Evolutionary conservation across 2,329 filamentous ascomycete genomes (phyloP), one percentile per base, ranked within the genome.

Genomic region (Pseudogymnoascus sp.): DNA sequence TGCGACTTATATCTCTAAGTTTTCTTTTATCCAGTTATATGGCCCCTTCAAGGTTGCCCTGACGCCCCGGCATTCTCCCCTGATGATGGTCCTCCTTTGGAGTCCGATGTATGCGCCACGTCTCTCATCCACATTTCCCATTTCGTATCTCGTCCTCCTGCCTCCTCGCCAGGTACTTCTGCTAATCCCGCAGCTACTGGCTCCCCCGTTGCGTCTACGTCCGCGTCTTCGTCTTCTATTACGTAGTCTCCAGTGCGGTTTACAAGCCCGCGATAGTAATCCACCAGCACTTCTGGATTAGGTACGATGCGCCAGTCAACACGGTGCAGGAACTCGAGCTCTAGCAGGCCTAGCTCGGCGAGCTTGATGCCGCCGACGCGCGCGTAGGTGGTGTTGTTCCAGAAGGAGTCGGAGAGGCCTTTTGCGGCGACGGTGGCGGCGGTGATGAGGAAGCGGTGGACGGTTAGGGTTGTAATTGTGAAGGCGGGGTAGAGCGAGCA

Each of bases 231-330:
- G 45, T 65, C 52, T 65, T 84, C 78, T 7, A 87, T 72, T 25
- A 72, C 71, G 66, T 86, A 87, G 6, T 80, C 81, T 0, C 80
- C 79, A 31, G 81, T 82, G 10, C 85, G 79, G 66, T 85, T 90
- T 33, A 97, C 88, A 35, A 99, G 77, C 59, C 90, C 93, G 64
- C 85, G 84, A 74, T 97, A 99, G 73, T 99, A 99, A 62, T 96
- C 92, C 27, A 92, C 90, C 45, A 99, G 79, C 1, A 95, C 88
- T 72, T 97, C 94, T 1, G 94, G 92, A 70, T 95, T 92, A 4
- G 94, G 94, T 2, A 99, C 92, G 67, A 99, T 99, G 70, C 89
- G 90, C 93, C 94, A 99, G 71, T 97, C 90, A 29, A 99, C 88
- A 60, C 90, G 82, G 71, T 92, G 91, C 33, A 99, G 78, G 67